Conservation (phyloP, 352 stramenopile species). For the Halophytophthora batemanensis region DNA sequence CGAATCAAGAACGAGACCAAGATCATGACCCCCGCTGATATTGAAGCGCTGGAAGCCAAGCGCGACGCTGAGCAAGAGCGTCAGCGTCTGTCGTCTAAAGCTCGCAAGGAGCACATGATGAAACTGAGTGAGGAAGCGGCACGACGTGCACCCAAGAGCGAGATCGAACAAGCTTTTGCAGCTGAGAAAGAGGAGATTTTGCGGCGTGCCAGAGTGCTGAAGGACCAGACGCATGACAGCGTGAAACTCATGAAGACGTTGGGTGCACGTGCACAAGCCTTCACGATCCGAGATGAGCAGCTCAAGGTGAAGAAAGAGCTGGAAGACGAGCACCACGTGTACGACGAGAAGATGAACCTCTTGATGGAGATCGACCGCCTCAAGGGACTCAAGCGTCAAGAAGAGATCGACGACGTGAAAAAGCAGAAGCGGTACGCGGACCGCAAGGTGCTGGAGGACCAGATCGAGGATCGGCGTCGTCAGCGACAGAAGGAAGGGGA, state of each 20-base stretch:
- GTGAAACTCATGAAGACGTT: slow-evolving; percentile 95
- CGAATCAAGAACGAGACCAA: slow-evolving; percentile 69
- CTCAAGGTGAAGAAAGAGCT: slow-evolving; percentile 62
- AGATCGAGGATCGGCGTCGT: slow-evolving; percentile 61
- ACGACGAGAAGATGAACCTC: slow-evolving; percentile 93
- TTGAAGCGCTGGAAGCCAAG: slow-evolving; percentile 55
- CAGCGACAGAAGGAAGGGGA: slow-evolving; percentile 46
- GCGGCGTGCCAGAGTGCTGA: slow-evolving; percentile 46
- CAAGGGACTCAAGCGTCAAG: slow-evolving; percentile 88
- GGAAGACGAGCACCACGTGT: slow-evolving; percentile 78
- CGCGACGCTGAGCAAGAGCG: slow-evolving; percentile 56
- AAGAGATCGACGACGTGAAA: slow-evolving; percentile 87
- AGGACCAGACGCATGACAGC: slow-evolving; percentile 85
- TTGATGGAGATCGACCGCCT: slow-evolving; percentile 94
- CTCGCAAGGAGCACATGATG: slow-evolving; percentile 80
- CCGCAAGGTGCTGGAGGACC: slow-evolving; percentile 87
- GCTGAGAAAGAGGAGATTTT: slow-evolving; percentile 63
- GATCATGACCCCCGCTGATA: slow-evolving; percentile 51
- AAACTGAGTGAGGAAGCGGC: slow-evolving; percentile 63
- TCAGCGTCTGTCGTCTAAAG: slow-evolving; percentile 55
- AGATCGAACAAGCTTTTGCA: slow-evolving; percentile 77
- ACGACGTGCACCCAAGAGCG: slow-evolving; percentile 59
- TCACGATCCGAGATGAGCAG: slow-evolving; percentile 94
- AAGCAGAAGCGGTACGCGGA: slow-evolving; percentile 82
- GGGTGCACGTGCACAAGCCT: slow-evolving; percentile 87